phyloP scores from a whole-genome alignment of 768 basidiomycete genomes.

The Lanmaoa pseudosensibilis region DNA sequence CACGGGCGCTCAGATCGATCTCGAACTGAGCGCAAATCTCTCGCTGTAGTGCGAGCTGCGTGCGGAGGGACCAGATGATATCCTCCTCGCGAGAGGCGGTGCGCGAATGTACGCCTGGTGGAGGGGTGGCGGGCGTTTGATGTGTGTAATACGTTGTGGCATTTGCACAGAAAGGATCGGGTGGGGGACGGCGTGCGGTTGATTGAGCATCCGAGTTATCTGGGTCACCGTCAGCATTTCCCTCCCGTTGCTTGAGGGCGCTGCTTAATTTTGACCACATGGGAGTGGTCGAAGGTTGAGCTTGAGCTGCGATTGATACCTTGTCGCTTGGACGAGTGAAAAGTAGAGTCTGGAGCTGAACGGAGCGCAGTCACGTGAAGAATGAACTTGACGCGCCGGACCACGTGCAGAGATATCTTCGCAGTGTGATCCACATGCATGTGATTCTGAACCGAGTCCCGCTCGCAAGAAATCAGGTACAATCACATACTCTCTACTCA shows the following conservation, averaged over 20 bases:
- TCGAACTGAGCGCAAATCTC: slow-evolving; percentile 78
- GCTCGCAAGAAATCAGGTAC: neutral
- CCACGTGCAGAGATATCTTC: slow-evolving; percentile 23
- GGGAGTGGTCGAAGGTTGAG: neutral
- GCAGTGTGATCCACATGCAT: no score
- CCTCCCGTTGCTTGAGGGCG: slow-evolving; percentile 48
- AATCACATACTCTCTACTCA: neutral
- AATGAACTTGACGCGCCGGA: slow-evolving; percentile 28
- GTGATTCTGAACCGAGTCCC: neutral
- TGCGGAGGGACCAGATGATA: slow-evolving; percentile 69
- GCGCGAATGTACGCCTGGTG: slow-evolving; percentile 50
- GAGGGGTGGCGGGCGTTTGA: slow-evolving; percentile 67
- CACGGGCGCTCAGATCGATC: slow-evolving; percentile 68
- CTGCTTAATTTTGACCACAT: slow-evolving; percentile 69
- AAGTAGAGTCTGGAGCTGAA: no score
- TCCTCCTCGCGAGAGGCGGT: slow-evolving; percentile 71
- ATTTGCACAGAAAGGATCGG: slow-evolving; percentile 73
- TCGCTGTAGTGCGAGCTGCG: slow-evolving; percentile 71
- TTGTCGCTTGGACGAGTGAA: neutral
- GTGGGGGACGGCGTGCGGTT: slow-evolving; percentile 43
- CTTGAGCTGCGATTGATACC: neutral
- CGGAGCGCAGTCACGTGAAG: slow-evolving; percentile 34
- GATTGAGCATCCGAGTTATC: slow-evolving; percentile 17
- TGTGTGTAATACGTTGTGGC: slow-evolving; percentile 79
- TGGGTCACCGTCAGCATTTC: slow-evolving; percentile 19